A percentile compares a stretch with the other conserved stretches of the same genome.
These are phyloP conservation scores for Groenewaldozyma sp. DNA, from an alignment of 1,139 yeast species.

Conservation along the genomic window DNA sequence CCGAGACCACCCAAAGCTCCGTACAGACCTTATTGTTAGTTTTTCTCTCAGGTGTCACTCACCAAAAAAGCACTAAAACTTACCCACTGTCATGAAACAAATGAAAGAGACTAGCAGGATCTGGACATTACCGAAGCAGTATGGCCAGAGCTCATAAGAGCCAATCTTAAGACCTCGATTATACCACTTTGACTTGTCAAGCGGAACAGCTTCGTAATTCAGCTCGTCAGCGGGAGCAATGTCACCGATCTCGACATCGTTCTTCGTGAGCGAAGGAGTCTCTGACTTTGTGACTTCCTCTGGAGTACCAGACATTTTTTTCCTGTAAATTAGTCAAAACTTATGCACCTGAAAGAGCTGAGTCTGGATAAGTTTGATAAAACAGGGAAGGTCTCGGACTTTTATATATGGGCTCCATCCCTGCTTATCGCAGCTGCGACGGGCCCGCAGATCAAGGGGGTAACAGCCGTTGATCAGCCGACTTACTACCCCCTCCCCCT, in stretches of 20 bases:
- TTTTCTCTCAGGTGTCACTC: no score
- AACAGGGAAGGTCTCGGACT: no score
- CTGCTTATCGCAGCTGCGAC: no score
- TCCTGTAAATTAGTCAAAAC: background rate
- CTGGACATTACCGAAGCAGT: no score
- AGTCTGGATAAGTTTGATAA: background rate
- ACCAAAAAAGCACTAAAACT: no score
- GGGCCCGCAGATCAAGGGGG: no score
- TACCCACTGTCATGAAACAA: no score
- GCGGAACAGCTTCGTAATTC: background rate
- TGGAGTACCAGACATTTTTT: background rate
- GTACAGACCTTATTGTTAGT: slow-evolving; percentile 40
- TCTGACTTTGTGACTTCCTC: background rate
- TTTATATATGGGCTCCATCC: no score
- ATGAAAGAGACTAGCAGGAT: slow-evolving; percentile 24
- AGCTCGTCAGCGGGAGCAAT: background rate
- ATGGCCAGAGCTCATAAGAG: background rate
- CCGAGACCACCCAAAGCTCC: slow-evolving; percentile 50
- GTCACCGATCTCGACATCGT: background rate
- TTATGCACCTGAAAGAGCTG: background rate
- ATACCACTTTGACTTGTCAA: slow-evolving; percentile 5
- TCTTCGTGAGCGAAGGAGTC: background rate
- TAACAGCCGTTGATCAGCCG: no score
- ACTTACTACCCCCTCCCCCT: no score
- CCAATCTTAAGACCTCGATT: slow-evolving; percentile 4